Evolutionary conservation across 352 stramenopile genomes (phyloP).

Genomic region (Pythium plurisporium): DNA sequence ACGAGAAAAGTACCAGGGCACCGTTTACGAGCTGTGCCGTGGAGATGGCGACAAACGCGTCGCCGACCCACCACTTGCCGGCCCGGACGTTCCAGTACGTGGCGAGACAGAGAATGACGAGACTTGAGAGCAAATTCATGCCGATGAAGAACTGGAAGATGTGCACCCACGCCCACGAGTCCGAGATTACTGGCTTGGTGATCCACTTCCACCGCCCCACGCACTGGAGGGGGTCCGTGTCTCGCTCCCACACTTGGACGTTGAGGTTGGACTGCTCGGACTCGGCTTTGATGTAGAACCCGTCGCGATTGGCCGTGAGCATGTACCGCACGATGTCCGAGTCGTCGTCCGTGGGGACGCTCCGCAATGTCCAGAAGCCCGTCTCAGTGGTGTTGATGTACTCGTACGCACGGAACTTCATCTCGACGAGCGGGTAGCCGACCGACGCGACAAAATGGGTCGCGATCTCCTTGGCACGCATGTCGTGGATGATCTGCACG

Average conservation of each 20-base stretch:
- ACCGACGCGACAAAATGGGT: not conserved
- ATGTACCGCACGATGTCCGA: too few relatives aligned
- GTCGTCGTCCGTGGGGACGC: too few relatives aligned
- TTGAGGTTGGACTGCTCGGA: conserved; percentile 23
- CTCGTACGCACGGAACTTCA: too few relatives aligned
- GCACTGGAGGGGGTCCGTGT: not conserved
- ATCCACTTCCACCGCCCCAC: conserved; percentile 11
- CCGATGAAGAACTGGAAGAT: conserved; percentile 41
- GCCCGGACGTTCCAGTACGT: conserved; percentile 27
- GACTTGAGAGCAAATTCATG: conserved; percentile 6
- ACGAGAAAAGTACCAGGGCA: conserved; percentile 31
- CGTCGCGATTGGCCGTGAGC: too few relatives aligned
- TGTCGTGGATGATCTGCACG: not conserved
- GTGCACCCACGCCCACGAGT: conserved; percentile 52
- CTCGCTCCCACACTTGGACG: not conserved
- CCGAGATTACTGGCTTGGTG: conserved; percentile 24
- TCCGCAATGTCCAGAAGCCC: too few relatives aligned
- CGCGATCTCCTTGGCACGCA: too few relatives aligned
- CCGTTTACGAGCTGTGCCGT: conserved; percentile 29
- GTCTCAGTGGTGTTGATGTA: too few relatives aligned
- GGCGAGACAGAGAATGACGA: not conserved
- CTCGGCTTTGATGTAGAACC: too few relatives aligned
- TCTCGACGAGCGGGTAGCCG: conserved; percentile 14
- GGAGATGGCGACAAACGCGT: conserved; percentile 1
- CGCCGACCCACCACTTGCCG: not conserved